Evolutionary conservation across 208 protist genomes (phyloP), one percentile per base, ranked within the genome.

Genomic region (Leptomonas pyrrhocoris): DNA sequence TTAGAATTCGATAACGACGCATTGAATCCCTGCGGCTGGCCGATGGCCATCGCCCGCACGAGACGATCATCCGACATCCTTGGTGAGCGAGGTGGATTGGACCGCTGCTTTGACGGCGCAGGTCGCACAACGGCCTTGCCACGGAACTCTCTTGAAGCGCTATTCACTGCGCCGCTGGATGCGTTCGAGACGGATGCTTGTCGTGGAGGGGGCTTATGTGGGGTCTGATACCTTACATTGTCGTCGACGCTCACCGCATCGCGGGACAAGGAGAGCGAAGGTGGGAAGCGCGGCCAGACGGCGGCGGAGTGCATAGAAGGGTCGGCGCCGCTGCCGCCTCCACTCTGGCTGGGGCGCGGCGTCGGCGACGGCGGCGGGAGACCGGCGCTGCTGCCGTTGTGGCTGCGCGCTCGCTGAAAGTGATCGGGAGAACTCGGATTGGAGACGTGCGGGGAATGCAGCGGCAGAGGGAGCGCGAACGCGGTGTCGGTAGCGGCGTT

Each of bases 21-120:
- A 4, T 21, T 4, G 13, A 55, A 6, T 8, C 61, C 48, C 3
- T 42, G 36, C 23, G 61, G 34, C 11, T 43, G 46, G 0, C 48
- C 48, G 34, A 48, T 67, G 49, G 61, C 61, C 11, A 67, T 67
- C 2, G 48, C 46, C 18, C 48, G 48, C 61, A 67, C 36, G 16
- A 67, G 46, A 12, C 48, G 61, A 15, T 67, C 61, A 16, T 67
- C 48, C 3, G 61, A 25, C 61, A 67, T 67, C 8, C 46, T 43
- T 16, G 40, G 43, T 46, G 25, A n/a, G 19, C 21, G 18, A 12
- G 36, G 28, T 28, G 3, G 34, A 4, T 19, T 13, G 11, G 40
- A 21, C 57, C 38, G 43, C 16, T 9, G 59, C 13, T 4, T 65
- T n/a, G 46, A 53, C 31, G 42, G 58, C 23, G 58, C 50, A 45